Evolutionary conservation across 305 asterid species (phyloP), one percentile per base, ranked within the genome.

Genomic region (Fraxinus velutina): DNA sequence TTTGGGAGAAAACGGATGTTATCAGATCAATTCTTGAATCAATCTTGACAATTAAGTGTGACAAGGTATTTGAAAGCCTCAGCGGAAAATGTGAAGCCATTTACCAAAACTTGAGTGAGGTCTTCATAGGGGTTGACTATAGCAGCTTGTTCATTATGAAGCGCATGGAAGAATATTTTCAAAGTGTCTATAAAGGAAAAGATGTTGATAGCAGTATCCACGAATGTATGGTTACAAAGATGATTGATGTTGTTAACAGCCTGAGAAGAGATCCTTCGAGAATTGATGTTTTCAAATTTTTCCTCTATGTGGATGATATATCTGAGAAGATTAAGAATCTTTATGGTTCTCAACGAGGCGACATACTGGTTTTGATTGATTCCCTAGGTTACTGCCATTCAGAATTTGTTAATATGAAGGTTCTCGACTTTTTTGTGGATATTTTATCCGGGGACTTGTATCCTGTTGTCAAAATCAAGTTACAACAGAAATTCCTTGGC

Each of bases 401-500:
- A 24, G 98, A 96, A 83, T 86, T 89, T 80, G 94, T 92, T 79
- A 92, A 91, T 86, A 81, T 82, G 74, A 93, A 87, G 87, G 98
- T 94, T 79, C 95, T 94, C 83, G 88, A 90, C 89, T 92, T 96
- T 84, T 93, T 96, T 87, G 89, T 89, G 73, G 97, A 92, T 79
- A 92, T 94, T 82, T 77, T 94, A 70, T 90, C 97, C 19, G 94
- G 90, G 76, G 97, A 88, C 74, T 22, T 76, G 77, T 86, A 84
- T 77, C 84, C 90, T 76, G 92, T 86, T 81, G 85, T 96, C 44
- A 96, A 87, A 82, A 88, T 86, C 85, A 87, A 85, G 87, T 85
- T 94, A 85, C 97, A 88, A 87, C 87, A 74, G 89, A 96, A 94
- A 83, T 94, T 96, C 81, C 88, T 89, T 64, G 83, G 78, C 86